Evolutionary conservation across 148 eudicot species (phyloP).

Genomic region (Dysphania ambrosioides): DNA sequence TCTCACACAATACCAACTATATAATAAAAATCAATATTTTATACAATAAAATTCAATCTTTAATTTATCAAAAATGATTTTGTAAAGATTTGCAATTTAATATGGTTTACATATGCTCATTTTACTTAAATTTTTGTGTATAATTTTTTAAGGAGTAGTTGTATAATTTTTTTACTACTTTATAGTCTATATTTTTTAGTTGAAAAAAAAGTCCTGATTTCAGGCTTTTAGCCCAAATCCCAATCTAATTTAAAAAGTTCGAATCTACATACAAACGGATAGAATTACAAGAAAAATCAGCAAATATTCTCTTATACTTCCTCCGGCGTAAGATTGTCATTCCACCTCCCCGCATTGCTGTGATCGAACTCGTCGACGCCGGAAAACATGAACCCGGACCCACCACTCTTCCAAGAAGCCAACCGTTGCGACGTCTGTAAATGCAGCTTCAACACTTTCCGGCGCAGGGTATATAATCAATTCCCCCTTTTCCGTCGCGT

Average conservation of each 20-base stretch:
- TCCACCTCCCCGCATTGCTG: background rate
- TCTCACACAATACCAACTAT: too few relatives aligned
- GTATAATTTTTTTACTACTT: too few relatives aligned
- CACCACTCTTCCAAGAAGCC: slow-evolving; percentile 82
- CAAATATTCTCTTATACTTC: background rate
- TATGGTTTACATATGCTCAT: too few relatives aligned
- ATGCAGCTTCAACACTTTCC: slow-evolving; percentile 87
- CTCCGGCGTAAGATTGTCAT: background rate
- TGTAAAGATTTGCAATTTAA: too few relatives aligned
- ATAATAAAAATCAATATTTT: too few relatives aligned
- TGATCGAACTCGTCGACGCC: background rate
- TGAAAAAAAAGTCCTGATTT: too few relatives aligned
- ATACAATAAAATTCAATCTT: too few relatives aligned
- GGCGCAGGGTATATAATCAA: slow-evolving; percentile 60
- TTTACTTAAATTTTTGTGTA: too few relatives aligned
- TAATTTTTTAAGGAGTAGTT: too few relatives aligned
- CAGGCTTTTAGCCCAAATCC: too few relatives aligned
- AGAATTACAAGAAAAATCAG: background rate
- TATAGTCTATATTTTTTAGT: too few relatives aligned
- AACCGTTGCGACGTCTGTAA: slow-evolving; percentile 81
- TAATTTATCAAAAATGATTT: too few relatives aligned
- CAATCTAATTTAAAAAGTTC: background rate
- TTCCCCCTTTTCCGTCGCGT: background rate
- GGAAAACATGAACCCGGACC: slow-evolving; percentile 51
- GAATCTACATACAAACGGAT: background rate